Conservation (phyloP, 1,284 basidiomycete species). For the Afroboletus lepidellus region DNA sequence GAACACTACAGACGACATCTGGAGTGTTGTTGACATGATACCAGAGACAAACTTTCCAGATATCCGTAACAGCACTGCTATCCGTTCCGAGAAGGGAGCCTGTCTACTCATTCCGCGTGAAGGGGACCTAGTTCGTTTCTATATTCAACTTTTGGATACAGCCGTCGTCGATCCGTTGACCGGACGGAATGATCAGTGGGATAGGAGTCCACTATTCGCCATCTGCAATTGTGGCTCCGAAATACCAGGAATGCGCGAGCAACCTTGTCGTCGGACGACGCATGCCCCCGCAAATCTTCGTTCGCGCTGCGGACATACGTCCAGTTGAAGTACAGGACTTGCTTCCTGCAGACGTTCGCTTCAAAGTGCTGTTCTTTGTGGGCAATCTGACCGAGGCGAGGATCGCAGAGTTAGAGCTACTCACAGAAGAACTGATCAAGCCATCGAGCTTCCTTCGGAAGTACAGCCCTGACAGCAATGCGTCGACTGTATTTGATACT, state of each 20-base stretch:
- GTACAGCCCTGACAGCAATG: conserved; percentile 17
- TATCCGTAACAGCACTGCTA: conserved; percentile 63
- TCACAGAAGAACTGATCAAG: neutral
- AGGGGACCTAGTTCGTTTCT: conserved; percentile 68
- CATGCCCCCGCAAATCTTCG: conserved; percentile 54
- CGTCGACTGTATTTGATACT: conserved; percentile 49
- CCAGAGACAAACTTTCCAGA: conserved; percentile 81
- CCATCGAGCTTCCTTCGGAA: neutral
- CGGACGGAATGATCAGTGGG: conserved; percentile 62
- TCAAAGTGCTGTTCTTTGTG: conserved; percentile 41
- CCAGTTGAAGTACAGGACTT: conserved; percentile 69
- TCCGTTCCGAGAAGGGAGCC: conserved; percentile 63
- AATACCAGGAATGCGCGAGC: conserved; percentile 44
- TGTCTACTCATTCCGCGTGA: conserved; percentile 77
- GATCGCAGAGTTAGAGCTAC: neutral
- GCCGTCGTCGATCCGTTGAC: conserved; percentile 49
- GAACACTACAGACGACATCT: conserved; percentile 54
- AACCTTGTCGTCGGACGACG: conserved; percentile 56
- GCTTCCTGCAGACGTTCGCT: conserved; percentile 66
- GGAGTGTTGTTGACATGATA: conserved; percentile 75
- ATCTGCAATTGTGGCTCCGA: conserved; percentile 48
- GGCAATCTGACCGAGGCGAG: neutral
- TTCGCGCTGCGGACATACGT: conserved; percentile 62
- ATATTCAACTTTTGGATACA: conserved; percentile 64
- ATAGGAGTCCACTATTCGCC: conserved; percentile 62